Evolutionary conservation across 164 flowering plant genomes (phyloP).

Genomic region (Magnolia officinalis): DNA sequence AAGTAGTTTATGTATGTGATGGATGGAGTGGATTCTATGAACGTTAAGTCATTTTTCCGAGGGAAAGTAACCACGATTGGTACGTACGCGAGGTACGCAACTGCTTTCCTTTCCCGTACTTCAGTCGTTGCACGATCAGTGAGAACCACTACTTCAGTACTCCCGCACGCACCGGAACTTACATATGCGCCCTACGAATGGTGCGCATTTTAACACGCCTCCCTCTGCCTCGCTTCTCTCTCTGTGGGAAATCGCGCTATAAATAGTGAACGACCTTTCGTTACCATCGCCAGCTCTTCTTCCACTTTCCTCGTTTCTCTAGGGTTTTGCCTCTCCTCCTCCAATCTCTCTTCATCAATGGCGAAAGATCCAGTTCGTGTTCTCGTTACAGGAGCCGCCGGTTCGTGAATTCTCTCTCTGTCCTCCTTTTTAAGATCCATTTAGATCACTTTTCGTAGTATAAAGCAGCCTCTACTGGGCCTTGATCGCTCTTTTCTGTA

Average conservation of each 20-base stretch:
- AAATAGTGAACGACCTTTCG: background rate
- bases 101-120: no score
- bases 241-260: background rate
- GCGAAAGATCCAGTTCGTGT: constrained; percentile 82
- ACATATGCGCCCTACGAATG: background rate
- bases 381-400: constrained; percentile 92
- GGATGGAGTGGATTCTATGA: no score
- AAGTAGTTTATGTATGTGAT: no score
- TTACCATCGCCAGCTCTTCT: background rate
- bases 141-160: no score
- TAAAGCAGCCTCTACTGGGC: background rate
- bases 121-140: no score
- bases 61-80: no score
- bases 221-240: no score
- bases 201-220: no score
- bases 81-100: no score
- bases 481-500: background rate
- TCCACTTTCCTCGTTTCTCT: background rate
- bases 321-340: background rate
- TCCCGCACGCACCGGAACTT: no score
- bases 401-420: constrained; percentile 24
- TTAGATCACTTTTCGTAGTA: constrained; percentile 8
- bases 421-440: background rate
- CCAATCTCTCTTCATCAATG: constrained; percentile 28
- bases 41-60: no score